phyloP scores from a whole-genome alignment of 257 asterid genomes.

The Galeopsis tetrahit region DNA sequence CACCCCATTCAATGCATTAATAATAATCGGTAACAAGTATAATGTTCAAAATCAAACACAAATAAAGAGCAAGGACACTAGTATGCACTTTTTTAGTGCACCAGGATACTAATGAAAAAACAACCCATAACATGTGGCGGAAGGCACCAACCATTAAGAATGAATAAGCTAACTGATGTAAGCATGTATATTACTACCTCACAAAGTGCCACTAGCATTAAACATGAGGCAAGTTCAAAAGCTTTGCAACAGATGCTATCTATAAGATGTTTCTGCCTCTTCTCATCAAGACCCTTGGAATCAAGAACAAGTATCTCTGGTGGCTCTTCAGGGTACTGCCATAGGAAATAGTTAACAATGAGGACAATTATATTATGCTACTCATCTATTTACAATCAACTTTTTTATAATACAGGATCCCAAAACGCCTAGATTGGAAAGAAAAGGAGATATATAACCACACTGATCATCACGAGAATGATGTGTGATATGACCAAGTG shows the following conservation, averaged over 20 bases:
- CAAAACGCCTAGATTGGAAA: background rate
- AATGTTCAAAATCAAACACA: background rate
- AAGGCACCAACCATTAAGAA: slow-evolving; percentile 3
- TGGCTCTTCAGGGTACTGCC: slow-evolving; percentile 89
- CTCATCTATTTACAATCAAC: background rate
- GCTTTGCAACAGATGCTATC: slow-evolving; percentile 61
- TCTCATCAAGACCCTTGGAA: slow-evolving; percentile 90
- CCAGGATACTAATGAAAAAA: background rate
- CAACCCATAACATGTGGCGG: background rate
- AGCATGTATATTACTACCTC: slow-evolving; percentile 59
- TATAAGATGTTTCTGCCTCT: slow-evolving; percentile 63
- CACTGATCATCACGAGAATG: slow-evolving; percentile 7
- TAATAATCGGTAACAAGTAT: background rate
- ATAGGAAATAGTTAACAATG: slow-evolving; percentile 29
- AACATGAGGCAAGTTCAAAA: slow-evolving; percentile 67
- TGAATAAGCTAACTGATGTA: slow-evolving; percentile 26
- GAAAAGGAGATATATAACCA: background rate
- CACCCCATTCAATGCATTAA: slow-evolving; percentile 5
- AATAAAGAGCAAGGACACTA: slow-evolving; percentile 20
- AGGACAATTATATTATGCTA: slow-evolving; percentile 13
- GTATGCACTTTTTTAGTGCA: slow-evolving; percentile 2
- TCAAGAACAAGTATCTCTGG: slow-evolving; percentile 69
- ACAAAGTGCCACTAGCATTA: slow-evolving; percentile 90
- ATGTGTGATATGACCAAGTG: background rate
- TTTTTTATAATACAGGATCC: background rate